Conservation (phyloP, 2,329 filamentous ascomycete species). For the Stemphylium beticola region DNA sequence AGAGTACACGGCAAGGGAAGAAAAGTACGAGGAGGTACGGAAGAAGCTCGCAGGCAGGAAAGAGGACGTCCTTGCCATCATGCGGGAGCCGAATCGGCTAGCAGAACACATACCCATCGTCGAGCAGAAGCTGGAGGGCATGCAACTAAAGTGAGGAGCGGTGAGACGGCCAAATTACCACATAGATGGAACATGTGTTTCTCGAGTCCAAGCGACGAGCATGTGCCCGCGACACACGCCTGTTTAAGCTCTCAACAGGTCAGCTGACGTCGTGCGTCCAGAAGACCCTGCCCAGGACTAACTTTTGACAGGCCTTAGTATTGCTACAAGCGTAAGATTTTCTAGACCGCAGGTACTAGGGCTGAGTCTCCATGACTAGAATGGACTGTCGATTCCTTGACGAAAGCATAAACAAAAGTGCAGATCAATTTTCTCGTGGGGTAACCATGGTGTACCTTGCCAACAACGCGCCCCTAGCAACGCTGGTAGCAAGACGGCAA, state of each 20-base stretch:
- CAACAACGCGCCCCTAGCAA: background rate
- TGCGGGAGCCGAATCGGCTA: conserved; percentile 81
- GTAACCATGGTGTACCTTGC: background rate
- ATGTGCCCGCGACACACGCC: background rate
- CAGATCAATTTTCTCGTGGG: background rate
- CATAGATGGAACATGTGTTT: background rate
- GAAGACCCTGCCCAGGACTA: background rate
- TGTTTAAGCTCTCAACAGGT: background rate
- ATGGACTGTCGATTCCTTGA: background rate
- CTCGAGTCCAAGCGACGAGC: background rate
- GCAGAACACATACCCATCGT: conserved; percentile 65
- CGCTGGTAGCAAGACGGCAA: too few relatives aligned
- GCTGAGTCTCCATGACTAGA: background rate
- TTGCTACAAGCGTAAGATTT: too few relatives aligned
- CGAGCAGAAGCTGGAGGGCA: conserved; percentile 68
- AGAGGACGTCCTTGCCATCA: conserved; percentile 73
- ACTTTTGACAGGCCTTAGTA: background rate
- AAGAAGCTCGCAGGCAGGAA: conserved; percentile 62
- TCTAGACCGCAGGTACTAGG: background rate
- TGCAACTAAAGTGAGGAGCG: conserved; percentile 44
- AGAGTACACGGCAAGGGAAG: conserved; percentile 90
- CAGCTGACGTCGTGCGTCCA: background rate
- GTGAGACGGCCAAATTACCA: background rate
- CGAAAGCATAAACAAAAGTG: background rate
- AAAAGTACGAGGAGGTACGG: conserved; percentile 76